These are phyloP conservation scores for Clonostachys sp. DNA, from an alignment of 2,329 filamentous ascomycete species.

Conservation along the genomic window DNA sequence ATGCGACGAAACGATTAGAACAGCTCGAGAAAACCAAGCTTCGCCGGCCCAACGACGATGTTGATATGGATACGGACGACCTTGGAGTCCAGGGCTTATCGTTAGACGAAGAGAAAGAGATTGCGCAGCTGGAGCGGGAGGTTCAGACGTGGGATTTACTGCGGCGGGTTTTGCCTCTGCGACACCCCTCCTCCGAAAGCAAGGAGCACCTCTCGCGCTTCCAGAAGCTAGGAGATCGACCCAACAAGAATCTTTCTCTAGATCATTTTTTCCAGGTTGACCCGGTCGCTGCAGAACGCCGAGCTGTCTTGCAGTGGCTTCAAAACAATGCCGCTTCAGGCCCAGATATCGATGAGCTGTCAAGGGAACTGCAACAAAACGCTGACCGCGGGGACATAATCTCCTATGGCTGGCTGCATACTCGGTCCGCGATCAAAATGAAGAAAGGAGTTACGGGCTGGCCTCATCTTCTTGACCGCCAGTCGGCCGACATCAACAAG, in stretches of 20 bases:
- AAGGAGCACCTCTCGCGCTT: not conserved
- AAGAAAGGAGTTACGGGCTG: constrained; percentile 75
- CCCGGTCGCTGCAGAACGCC: constrained; percentile 70
- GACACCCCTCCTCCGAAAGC: constrained; percentile 36
- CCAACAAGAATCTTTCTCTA: constrained; percentile 39
- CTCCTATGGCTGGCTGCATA: constrained; percentile 88
- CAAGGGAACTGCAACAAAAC: constrained; percentile 69
- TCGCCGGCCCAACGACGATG: constrained; percentile 31
- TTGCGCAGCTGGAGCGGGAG: constrained; percentile 68
- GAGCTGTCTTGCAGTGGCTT: constrained; percentile 80
- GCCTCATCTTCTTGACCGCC: constrained; percentile 60
- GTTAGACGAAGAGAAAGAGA: constrained; percentile 15
- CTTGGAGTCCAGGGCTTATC: constrained; percentile 22
- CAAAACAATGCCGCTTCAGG: constrained; percentile 70
- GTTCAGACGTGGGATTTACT: constrained; percentile 88
- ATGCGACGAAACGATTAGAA: constrained; percentile 32
- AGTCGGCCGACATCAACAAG: constrained; percentile 49
- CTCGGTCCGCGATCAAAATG: constrained; percentile 82
- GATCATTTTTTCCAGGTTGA: constrained; percentile 72
- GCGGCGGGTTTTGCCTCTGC: constrained; percentile 65
- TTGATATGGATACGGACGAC: constrained; percentile 54
- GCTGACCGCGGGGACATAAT: constrained; percentile 78
- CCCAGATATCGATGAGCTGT: constrained; percentile 70
- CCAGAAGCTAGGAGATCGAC: constrained; percentile 8
- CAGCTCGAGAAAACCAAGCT: constrained; percentile 18